phyloP scores from a whole-genome alignment of 116 monocot genomes.

The Papilionanthe hybrid region DNA sequence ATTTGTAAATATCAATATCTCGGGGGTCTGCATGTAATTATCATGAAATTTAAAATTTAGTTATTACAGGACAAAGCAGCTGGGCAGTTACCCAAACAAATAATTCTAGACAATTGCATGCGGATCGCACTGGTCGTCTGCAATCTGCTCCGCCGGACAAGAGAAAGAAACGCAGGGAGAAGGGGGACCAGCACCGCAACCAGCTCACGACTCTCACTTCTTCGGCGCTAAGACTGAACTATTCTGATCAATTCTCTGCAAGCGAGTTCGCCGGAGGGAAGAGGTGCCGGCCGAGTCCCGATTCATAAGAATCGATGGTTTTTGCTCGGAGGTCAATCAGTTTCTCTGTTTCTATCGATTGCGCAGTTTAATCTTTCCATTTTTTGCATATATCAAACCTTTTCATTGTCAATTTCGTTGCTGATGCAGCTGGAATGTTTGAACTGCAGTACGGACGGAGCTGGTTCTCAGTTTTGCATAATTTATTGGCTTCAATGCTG shows the following conservation, averaged over 20 bases:
- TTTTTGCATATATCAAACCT: background rate
- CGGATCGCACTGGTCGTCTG: background rate
- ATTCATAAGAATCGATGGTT: background rate
- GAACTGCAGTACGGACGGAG: background rate
- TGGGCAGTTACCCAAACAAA: too few species aligned
- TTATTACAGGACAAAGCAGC: background rate
- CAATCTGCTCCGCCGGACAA: background rate
- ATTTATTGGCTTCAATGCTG: background rate
- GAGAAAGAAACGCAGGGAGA: background rate
- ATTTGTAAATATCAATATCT: too few species aligned
- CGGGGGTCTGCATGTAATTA: too few species aligned
- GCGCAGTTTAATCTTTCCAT: background rate
- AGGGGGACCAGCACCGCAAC: background rate
- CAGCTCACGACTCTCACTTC: background rate
- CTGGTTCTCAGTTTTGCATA: background rate
- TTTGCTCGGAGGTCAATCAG: background rate
- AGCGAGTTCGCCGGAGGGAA: background rate
- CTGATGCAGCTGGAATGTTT: background rate
- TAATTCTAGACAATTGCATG: background rate
- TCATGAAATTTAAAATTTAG: too few species aligned
- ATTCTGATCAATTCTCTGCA: background rate
- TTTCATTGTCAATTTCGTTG: background rate
- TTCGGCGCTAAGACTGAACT: background rate
- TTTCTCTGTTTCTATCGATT: background rate
- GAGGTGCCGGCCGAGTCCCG: background rate